Conservation (phyloP, 192 early-diverging fungal genomes). For the Phycomyces blakesleeanus region DNA sequence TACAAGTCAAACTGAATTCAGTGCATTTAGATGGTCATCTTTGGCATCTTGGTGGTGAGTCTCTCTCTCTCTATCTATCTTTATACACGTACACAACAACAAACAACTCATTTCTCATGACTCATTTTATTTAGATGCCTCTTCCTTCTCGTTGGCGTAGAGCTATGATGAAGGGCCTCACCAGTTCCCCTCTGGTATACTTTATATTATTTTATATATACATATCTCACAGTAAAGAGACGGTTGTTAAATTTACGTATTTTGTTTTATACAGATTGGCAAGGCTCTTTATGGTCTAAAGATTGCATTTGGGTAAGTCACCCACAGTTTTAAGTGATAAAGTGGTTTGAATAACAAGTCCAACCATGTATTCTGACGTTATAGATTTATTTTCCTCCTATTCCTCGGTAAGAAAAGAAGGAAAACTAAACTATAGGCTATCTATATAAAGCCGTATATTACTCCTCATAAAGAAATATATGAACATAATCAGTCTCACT, state of each 20-base stretch:
- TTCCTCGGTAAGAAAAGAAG: conserved; percentile 45
- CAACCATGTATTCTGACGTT: not conserved
- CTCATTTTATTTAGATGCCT: conserved; percentile 36
- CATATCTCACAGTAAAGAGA: not conserved
- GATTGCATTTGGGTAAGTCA: conserved; percentile 50
- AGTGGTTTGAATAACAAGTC: not conserved
- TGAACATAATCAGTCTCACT: too few relatives aligned
- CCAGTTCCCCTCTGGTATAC: conserved; percentile 41
- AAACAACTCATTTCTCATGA: not conserved
- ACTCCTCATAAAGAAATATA: too few relatives aligned
- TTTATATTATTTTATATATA: not conserved
- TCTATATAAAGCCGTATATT: too few relatives aligned
- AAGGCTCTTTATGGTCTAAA: conserved; percentile 39
- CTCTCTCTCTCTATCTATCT: too few relatives aligned
- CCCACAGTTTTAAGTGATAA: not conserved
- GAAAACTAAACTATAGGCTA: too few relatives aligned
- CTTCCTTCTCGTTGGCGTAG: conserved; percentile 52
- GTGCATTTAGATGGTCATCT: conserved; percentile 19
- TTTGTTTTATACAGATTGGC: conserved; percentile 13
- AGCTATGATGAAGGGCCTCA: conserved; percentile 42
- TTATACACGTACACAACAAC: not conserved
- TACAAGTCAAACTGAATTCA: not conserved
- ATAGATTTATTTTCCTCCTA: conserved; percentile 53
- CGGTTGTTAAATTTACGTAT: not conserved
- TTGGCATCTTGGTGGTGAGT: conserved; percentile 27